phyloP scores from a whole-genome alignment of 2,329 filamentous ascomycete genomes.

The Monilinia aucupariae region DNA sequence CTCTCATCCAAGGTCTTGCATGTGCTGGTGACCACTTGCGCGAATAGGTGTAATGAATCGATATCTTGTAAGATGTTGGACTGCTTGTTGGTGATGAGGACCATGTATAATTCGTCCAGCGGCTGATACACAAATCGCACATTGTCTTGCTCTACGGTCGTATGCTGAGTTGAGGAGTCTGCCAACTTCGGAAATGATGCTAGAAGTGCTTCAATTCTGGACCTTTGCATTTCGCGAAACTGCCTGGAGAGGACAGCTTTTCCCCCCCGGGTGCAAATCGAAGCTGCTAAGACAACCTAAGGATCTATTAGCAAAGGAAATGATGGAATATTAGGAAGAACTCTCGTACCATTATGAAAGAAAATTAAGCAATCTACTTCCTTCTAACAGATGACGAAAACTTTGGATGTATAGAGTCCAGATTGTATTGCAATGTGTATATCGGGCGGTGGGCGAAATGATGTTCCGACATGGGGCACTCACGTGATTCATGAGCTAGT shows the following conservation, averaged over 20 bases:
- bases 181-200: slow-evolving; percentile 97
- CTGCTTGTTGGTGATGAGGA: slow-evolving; percentile 98
- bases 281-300: slow-evolving; percentile 95
- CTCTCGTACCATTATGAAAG: slow-evolving; percentile 24
- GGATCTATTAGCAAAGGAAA: slow-evolving; percentile 21
- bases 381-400: slow-evolving; percentile 13
- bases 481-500: slow-evolving; percentile 10
- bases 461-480: slow-evolving; percentile 13
- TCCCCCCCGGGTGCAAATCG: slow-evolving; percentile 96
- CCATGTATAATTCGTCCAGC: slow-evolving; percentile 98
- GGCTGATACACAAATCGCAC: slow-evolving; percentile 99
- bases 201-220: slow-evolving; percentile 90
- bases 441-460: slow-evolving; percentile 12
- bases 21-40: slow-evolving; percentile 92
- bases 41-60: slow-evolving; percentile 94
- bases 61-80: slow-evolving; percentile 99
- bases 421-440: slow-evolving; percentile 13
- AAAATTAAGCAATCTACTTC: not conserved
- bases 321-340: not conserved
- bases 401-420: slow-evolving; percentile 16
- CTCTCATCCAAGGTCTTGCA: slow-evolving; percentile 95
- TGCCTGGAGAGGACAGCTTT: slow-evolving; percentile 97
- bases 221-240: slow-evolving; percentile 96
- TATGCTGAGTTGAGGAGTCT: slow-evolving; percentile 93
- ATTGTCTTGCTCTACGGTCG: slow-evolving; percentile 97